A percentile compares a stretch with the other conserved stretches of the same genome.
Conservation (phyloP, 805 yeast species). For the Candida alai region DNA sequence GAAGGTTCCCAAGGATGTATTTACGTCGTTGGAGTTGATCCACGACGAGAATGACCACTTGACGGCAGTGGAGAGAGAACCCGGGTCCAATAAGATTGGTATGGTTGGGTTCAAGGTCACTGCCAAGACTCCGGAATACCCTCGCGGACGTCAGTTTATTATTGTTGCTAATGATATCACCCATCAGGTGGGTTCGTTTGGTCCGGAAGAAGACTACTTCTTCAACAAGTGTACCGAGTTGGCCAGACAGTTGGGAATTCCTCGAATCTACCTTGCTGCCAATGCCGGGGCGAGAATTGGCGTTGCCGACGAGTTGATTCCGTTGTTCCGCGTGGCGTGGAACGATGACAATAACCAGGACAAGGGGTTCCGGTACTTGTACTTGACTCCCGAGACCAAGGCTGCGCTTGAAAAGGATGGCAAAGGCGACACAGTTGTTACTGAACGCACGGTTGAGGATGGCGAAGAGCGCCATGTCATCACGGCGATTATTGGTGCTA, state of each 20-base stretch:
- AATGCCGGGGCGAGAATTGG: constrained; percentile 99
- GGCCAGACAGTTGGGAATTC: constrained; percentile 88
- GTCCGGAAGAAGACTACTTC: constrained; percentile 91
- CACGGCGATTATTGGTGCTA: constrained; percentile 84
- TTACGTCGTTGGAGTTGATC: constrained; percentile 78
- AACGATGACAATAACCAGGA: constrained; percentile 67
- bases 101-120: constrained; percentile 94
- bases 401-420: constrained; percentile 54
- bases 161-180: constrained; percentile 97
- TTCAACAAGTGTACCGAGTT: constrained; percentile 90
- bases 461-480: constrained; percentile 84
- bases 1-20: constrained; percentile 72
- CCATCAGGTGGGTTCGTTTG: constrained; percentile 96
- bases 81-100: constrained; percentile 94
- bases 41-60: constrained; percentile 69
- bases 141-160: constrained; percentile 90
- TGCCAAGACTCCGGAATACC: constrained; percentile 95
- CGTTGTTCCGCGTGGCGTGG: constrained; percentile 91
- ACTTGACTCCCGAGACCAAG: constrained; percentile 67
- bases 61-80: constrained; percentile 88
- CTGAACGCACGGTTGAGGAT: constrained; percentile 76
- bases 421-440: constrained; percentile 57
- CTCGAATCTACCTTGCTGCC: constrained; percentile 93
- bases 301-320: constrained; percentile 92
- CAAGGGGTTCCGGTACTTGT: constrained; percentile 88